Conservation (phyloP, 495 filamentous ascomycete genomes). For the Penicillium longicatenatum region DNA sequence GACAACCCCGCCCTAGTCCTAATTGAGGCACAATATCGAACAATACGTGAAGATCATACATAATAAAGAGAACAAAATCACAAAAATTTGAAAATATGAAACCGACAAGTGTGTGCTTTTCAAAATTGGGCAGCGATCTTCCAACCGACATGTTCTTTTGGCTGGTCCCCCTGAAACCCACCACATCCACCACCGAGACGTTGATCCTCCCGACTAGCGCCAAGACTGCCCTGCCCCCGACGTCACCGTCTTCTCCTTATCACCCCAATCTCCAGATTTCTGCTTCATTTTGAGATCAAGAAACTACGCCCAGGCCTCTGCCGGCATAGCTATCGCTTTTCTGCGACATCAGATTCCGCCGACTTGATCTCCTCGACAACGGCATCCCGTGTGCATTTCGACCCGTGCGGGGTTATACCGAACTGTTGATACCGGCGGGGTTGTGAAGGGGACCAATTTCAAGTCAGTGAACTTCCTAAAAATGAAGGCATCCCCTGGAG, state of each 20-base stretch:
- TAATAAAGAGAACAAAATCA: slow-evolving; percentile 7
- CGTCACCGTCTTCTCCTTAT: slow-evolving; percentile 21
- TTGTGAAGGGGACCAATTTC: slow-evolving; percentile 2
- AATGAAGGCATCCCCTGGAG: no score
- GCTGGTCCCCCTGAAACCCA: neutral
- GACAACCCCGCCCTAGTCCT: neutral
- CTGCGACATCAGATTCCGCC: neutral
- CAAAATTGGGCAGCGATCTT: neutral
- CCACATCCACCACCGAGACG: neutral
- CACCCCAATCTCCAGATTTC: neutral
- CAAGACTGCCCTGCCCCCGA: slow-evolving; percentile 26
- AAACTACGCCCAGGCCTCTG: neutral
- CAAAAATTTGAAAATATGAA: neutral
- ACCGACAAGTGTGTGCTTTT: neutral
- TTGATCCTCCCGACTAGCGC: neutral
- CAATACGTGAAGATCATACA: no score
- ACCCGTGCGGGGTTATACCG: slow-evolving; percentile 25
- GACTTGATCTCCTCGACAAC: neutral
- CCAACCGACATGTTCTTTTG: neutral
- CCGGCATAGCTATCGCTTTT: neutral
- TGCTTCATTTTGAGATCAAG: neutral
- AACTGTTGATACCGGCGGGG: slow-evolving; percentile 5
- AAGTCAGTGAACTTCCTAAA: neutral
- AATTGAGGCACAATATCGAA: neutral
- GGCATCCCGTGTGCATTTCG: slow-evolving; percentile 5